A percentile compares a stretch with the other conserved stretches of the same genome.
Evolutionary conservation across 192 early-diverging fungal genomes (phyloP).

Genomic region (Cladochytrium replicatum): DNA sequence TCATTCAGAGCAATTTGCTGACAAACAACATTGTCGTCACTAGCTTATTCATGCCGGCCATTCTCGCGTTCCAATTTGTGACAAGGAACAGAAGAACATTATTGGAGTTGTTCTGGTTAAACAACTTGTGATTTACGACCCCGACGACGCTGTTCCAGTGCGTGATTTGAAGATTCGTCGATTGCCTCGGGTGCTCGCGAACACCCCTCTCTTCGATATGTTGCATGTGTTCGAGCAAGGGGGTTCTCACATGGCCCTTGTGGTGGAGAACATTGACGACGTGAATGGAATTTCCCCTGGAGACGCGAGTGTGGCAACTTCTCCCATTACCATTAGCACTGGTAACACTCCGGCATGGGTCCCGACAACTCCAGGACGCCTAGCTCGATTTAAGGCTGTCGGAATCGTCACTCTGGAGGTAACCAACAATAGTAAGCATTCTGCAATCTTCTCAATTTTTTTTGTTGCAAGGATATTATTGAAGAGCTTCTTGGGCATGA

Average conservation of each 20-base stretch:
- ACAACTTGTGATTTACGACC: slow-evolving; percentile 23
- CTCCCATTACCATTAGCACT: not conserved
- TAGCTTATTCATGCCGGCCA: slow-evolving; percentile 36
- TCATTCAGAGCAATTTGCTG: not conserved
- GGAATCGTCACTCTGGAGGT: slow-evolving; percentile 46
- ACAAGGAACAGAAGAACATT: slow-evolving; percentile 14
- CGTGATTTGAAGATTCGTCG: slow-evolving; percentile 21
- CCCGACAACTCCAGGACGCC: slow-evolving; percentile 5
- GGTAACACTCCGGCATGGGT: slow-evolving; percentile 1
- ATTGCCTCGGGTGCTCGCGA: slow-evolving; percentile 25
- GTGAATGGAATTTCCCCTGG: not conserved
- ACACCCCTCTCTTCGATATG: slow-evolving; percentile 42
- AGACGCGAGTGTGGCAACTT: not conserved
- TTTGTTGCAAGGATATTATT: slow-evolving; percentile 46
- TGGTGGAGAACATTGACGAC: slow-evolving; percentile 22
- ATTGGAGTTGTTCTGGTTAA: slow-evolving; percentile 10
- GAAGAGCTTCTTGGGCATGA: slow-evolving; percentile 44
- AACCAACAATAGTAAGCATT: too few species aligned
- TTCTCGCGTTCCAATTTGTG: slow-evolving; percentile 37
- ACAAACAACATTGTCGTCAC: not conserved
- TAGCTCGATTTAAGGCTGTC: slow-evolving; percentile 11
- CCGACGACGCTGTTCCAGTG: slow-evolving; percentile 29
- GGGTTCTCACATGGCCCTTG: slow-evolving; percentile 41
- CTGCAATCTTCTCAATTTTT: too few species aligned
- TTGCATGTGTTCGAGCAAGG: slow-evolving; percentile 45